Conservation (phyloP, 176 grass and related monocot genomes). For the Eleusine indica region DNA sequence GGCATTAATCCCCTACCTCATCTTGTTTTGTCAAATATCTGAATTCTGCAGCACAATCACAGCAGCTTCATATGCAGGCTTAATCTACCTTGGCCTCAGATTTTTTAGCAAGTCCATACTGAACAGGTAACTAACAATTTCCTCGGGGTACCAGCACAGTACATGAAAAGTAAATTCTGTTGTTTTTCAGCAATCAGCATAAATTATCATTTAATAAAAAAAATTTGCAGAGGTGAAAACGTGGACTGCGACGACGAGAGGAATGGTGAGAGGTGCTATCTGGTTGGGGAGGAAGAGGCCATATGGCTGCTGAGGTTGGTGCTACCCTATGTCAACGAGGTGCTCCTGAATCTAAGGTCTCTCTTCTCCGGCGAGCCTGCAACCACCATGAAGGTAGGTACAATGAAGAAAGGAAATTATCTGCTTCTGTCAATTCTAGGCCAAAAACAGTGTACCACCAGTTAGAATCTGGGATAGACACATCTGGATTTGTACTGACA, state of each 20-base stretch:
- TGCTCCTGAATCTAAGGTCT: constrained; percentile 64
- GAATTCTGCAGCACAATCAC: constrained; percentile 68
- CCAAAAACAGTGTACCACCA: neutral
- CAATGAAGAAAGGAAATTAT: neutral
- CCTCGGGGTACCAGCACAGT: neutral
- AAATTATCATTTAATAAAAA: neutral
- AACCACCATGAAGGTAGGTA: constrained; percentile 86
- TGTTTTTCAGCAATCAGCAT: neutral
- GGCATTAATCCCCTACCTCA: neutral
- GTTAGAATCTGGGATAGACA: constrained; percentile 6
- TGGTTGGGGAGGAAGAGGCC: constrained; percentile 94
- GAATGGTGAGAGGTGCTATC: constrained; percentile 37
- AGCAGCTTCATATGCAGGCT: constrained; percentile 74
- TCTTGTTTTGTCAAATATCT: neutral
- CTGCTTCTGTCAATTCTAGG: neutral
- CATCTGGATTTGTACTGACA: constrained; percentile 49
- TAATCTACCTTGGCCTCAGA: constrained; percentile 79
- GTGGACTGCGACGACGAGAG: constrained; percentile 51
- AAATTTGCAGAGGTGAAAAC: constrained; percentile 59
- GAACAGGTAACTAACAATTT: constrained; percentile 55
- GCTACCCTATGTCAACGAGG: constrained; percentile 91
- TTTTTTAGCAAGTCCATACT: constrained; percentile 83
- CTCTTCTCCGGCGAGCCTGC: constrained; percentile 92
- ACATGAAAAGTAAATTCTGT: neutral
- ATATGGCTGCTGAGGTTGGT: constrained; percentile 83